phyloP scores from a whole-genome alignment of 1,139 yeast genomes.

The Kodamaea arcana region DNA sequence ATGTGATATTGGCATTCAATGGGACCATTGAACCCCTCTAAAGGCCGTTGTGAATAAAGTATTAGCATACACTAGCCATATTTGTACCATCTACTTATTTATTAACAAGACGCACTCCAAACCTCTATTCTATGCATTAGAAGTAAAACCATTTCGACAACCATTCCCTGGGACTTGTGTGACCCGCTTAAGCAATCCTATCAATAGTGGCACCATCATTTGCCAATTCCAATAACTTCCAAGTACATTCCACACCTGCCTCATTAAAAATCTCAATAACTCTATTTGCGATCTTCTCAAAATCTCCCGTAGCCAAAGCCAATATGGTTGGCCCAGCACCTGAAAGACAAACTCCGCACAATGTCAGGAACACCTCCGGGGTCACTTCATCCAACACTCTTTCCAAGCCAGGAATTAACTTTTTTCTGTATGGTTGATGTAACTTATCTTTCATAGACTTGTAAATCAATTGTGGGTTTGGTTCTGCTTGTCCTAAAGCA shows the following conservation, averaged over 20 bases:
- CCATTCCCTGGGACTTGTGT: too few relatives aligned
- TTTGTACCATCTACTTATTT: too few relatives aligned
- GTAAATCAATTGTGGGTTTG: slow-evolving; percentile 76
- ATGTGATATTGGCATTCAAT: too few relatives aligned
- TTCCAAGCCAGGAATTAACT: slow-evolving; percentile 83
- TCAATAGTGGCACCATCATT: slow-evolving; percentile 70
- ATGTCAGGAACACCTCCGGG: slow-evolving; percentile 77
- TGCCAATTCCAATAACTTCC: slow-evolving; percentile 85
- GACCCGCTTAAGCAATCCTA: too few relatives aligned
- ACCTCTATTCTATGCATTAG: too few relatives aligned
- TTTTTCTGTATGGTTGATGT: slow-evolving; percentile 93
- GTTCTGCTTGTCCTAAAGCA: slow-evolving; percentile 79
- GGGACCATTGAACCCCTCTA: too few relatives aligned
- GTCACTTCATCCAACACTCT: slow-evolving; percentile 79
- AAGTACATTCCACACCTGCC: slow-evolving; percentile 66
- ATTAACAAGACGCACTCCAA: too few relatives aligned
- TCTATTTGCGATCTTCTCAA: slow-evolving; percentile 74
- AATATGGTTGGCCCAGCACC: slow-evolving; percentile 98
- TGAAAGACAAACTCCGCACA: slow-evolving; percentile 88
- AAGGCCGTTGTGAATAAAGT: too few relatives aligned
- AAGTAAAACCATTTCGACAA: too few relatives aligned
- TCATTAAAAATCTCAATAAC: slow-evolving; percentile 66
- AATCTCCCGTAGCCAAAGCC: slow-evolving; percentile 86
- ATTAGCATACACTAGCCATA: too few relatives aligned
- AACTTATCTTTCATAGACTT: slow-evolving; percentile 96